Evolutionary conservation across 192 early-diverging fungal genomes (phyloP).

Genomic region (Podila epigama): DNA sequence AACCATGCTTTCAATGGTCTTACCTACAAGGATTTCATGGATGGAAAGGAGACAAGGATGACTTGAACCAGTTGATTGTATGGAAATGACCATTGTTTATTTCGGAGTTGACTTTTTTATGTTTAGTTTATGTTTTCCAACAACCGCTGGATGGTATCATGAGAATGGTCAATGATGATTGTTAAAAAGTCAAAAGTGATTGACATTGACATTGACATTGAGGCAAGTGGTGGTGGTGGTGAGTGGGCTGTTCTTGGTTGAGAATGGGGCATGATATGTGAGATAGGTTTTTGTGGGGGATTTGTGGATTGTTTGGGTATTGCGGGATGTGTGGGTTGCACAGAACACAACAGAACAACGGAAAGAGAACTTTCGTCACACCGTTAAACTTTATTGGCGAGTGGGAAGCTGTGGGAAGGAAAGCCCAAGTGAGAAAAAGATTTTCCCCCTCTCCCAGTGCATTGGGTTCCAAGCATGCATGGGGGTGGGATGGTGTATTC

Average conservation of each 20-base stretch:
- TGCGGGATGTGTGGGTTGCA: not conserved
- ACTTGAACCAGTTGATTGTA: not conserved
- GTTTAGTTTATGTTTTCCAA: not conserved
- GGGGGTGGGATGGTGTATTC: too few species aligned
- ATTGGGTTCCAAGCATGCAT: too few species aligned
- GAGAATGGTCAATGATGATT: too few species aligned
- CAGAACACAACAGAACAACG: not conserved
- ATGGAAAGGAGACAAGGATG: not conserved
- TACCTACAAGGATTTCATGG: not conserved
- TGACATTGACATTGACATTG: too few species aligned
- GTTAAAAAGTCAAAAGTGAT: not conserved
- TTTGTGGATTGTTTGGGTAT: too few species aligned
- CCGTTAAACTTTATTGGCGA: not conserved
- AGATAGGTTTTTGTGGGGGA: too few species aligned
- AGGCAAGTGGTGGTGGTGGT: too few species aligned
- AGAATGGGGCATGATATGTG: not conserved
- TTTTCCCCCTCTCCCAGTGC: not conserved
- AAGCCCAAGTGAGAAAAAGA: not conserved
- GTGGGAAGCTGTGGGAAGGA: constrained; percentile 1
- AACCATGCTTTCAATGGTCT: too few species aligned
- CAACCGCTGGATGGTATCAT: not conserved
- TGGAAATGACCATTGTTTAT: not conserved
- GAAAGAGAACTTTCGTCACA: not conserved
- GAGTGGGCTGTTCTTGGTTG: not conserved
- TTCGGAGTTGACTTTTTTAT: not conserved